Evolutionary conservation across 768 basidiomycete genomes (phyloP).

Genomic region (Agaricus blazei): DNA sequence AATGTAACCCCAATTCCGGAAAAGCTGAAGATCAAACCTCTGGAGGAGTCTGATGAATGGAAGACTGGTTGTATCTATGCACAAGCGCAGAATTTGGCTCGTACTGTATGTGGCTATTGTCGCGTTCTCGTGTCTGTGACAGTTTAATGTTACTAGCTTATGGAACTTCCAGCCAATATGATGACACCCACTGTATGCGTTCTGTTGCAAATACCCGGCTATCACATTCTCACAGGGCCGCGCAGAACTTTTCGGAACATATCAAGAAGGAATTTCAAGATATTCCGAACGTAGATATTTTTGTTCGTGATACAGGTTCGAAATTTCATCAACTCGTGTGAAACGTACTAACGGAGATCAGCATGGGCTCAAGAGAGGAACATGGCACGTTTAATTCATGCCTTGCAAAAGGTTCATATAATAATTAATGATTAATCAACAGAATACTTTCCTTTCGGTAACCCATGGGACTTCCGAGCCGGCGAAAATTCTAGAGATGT

Average conservation of each 20-base stretch:
- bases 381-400: conserved; percentile 48
- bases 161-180: conserved; percentile 84
- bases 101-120: conserved; percentile 45
- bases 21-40: conserved; percentile 43
- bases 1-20: conserved; percentile 45
- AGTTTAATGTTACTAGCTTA: conserved; percentile 41
- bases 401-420: background rate
- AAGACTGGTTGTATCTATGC: conserved; percentile 70
- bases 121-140: background rate
- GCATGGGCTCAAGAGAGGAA: conserved; percentile 81
- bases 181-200: conserved; percentile 70
- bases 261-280: conserved; percentile 62
- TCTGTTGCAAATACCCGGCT: background rate
- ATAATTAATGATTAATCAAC: background rate
- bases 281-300: conserved; percentile 61
- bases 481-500: conserved; percentile 86
- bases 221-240: background rate
- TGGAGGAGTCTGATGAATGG: conserved; percentile 55
- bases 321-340: background rate
- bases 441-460: conserved; percentile 86
- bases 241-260: conserved; percentile 69
- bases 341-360: conserved; percentile 18
- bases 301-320: conserved; percentile 70
- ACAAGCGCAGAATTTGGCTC: conserved; percentile 73
- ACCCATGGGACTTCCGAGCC: conserved; percentile 79